Base-by-base conservation (phyloP, 225 moss, liverwort and hornwort species). In the Rhytidiadelphus loreus region DNA sequence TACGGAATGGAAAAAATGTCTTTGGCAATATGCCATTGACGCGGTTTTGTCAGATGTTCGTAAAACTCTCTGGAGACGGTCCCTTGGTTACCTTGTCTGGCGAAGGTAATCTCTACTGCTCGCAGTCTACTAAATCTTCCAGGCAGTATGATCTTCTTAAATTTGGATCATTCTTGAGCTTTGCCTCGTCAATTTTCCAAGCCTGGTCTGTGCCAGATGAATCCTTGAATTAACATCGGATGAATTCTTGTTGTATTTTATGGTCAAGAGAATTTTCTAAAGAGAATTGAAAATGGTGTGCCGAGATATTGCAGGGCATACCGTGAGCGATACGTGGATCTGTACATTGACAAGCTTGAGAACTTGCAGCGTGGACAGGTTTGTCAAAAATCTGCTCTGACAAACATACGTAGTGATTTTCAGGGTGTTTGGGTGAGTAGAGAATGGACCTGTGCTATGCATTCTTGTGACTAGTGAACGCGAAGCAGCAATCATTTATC, bases 11-110 rank as follows among this genome's bases (percentile, higher is more conserved):
- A 95, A 93, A 89, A 94, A 91, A 56, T 93, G 86, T 43, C 90
- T 97, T 44, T 98, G 98, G 98, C 86, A 88, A 41, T 97, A 96
- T 92, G 97, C 98, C 72, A 96, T 98, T 83, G 91, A 95, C 84
- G 96, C 97, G 43, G 98, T 98, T 23, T 90, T 98, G 82, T 94
- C 98, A 65, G 97, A 97, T 91, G 95, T 98, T 84, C 95, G 95
- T 63, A 98, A 94, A 92, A 92, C 87, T 91, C 92, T 92, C 26
- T 95, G 95, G 90, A 91, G 95, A 62, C 93, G 86, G 44, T 95
- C 94, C 39, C 91, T 94, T 87, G 93, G 92, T 88, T 96, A 96
- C 88, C 92, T 96, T 87, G 90, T 93, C 43, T 95, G 95, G 92
- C 95, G 96, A 83, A 95, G 90, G 98, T 97, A 93, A 89, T 74